Percentiles rank a stretch among this genome's conserved stretches.
Conservation (phyloP, 768 basidiomycete genomes). For the Lentinula sp. region DNA sequence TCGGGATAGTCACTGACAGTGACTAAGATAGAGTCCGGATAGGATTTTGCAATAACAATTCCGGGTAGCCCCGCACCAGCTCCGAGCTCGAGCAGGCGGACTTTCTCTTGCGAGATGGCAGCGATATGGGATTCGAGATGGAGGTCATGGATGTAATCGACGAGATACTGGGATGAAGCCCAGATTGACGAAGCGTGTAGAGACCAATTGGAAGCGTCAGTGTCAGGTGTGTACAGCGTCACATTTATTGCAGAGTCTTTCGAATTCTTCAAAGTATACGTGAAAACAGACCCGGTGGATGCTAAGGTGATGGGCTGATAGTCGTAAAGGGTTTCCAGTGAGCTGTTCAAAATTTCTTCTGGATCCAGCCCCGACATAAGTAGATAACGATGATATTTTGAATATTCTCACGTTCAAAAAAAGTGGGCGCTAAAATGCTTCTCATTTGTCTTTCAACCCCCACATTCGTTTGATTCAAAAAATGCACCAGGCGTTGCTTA, state of each 20-base stretch:
- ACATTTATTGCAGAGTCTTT: constrained; percentile 23
- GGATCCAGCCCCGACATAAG: neutral
- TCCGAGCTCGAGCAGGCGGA: constrained; percentile 62
- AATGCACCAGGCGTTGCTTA: constrained; percentile 40
- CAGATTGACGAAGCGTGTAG: constrained; percentile 77
- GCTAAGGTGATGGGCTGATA: constrained; percentile 56
- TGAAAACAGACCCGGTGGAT: constrained; percentile 47
- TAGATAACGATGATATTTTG: neutral
- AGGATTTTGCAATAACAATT: constrained; percentile 53
- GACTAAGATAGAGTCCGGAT: constrained; percentile 30
- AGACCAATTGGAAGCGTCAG: constrained; percentile 63
- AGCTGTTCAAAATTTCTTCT: constrained; percentile 65
- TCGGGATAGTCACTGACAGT: constrained; percentile 72
- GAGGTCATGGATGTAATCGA: constrained; percentile 54
- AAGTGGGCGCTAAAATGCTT: neutral
- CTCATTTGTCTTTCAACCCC: neutral
- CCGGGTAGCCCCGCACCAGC: constrained; percentile 73
- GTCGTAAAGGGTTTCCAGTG: constrained; percentile 58
- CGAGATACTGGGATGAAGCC: constrained; percentile 61
- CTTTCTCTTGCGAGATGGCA: constrained; percentile 2
- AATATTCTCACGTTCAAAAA: neutral
- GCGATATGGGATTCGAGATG: constrained; percentile 24
- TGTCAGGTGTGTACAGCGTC: constrained; percentile 55
- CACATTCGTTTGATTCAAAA: neutral
- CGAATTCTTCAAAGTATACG: constrained; percentile 26